Evolutionary conservation across 2,329 filamentous ascomycete species (phyloP), one percentile per base, ranked within the genome.

Genomic region (Alternaria panax): DNA sequence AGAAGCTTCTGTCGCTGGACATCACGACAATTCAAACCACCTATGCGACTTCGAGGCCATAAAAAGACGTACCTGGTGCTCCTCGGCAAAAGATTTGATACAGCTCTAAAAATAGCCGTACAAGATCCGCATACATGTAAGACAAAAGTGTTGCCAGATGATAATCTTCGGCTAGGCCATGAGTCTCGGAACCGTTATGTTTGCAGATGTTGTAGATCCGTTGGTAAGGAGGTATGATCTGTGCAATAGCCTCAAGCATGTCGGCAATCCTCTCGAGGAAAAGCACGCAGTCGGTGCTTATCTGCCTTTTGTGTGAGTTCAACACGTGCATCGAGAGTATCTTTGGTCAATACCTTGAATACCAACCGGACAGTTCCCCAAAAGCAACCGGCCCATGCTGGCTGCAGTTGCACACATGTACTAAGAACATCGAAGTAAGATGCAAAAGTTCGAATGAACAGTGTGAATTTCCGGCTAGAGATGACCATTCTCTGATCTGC

Each of bases 401-500:
- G 32, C 20, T 47, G 59, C n/a, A 66, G 25, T 27, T 63, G 30
- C 18, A 63, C 59, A 32, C 63, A 71, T 11, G 66, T 64, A 41
- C 57, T 57, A 32, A 75, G 57, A 16, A 74, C 53, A 41, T 73
- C 68, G 46, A 74, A 75, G 56, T 70, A 75, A 7, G 67, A 62
- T 28, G 67, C 64, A 58, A 74, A 70, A 12, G 53, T 42, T 22
- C 56, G 63, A 8, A 65, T 54, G 51, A 75, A 74, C 5, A 65
- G 43, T n/a, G 56, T 50, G 12, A 73, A 59, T 48, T 70, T 73
- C 36, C 57, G 54, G 14, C 56, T 62, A 47, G 64, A 70, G n/a
- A 53, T 46, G 6, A 62, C 25, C 20, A 68, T 42, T 41, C 57
- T 64, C 28, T 51, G 55, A 14, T 64, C 54, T 24, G 62, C 52